Evolutionary conservation across 192 early-diverging fungal genomes (phyloP).

Genomic region (Linderina pennispora): DNA sequence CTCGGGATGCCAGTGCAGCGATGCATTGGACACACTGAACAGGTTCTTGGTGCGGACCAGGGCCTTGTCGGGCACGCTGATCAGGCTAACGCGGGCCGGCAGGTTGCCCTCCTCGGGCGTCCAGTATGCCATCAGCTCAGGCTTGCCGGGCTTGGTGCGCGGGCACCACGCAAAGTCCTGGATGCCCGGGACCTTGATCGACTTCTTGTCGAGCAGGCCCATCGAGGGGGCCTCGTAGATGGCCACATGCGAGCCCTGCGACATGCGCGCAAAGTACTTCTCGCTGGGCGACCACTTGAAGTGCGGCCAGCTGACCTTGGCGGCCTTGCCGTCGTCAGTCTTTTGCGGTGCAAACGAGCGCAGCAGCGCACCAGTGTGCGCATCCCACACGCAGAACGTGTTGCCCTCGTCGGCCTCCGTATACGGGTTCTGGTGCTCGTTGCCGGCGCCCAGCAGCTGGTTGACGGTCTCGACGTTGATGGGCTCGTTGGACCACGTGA

Average conservation of each 20-base stretch:
- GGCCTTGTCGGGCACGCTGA: slow-evolving; percentile 76
- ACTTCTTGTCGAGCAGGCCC: slow-evolving; percentile 92
- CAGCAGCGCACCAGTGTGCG: slow-evolving; percentile 74
- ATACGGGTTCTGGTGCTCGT: slow-evolving; percentile 63
- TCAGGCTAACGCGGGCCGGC: slow-evolving; percentile 92
- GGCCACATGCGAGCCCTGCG: slow-evolving; percentile 64
- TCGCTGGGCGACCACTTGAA: slow-evolving; percentile 97
- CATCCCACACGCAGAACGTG: slow-evolving; percentile 86
- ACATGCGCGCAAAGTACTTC: slow-evolving; percentile 88
- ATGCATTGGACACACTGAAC: slow-evolving; percentile 87
- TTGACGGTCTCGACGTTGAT: slow-evolving; percentile 55
- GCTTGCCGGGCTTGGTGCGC: slow-evolving; percentile 22
- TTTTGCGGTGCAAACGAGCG: slow-evolving; percentile 73
- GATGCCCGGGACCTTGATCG: slow-evolving; percentile 75
- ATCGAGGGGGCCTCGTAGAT: slow-evolving; percentile 94
- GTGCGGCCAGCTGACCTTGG: slow-evolving; percentile 72
- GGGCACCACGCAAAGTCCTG: slow-evolving; percentile 77
- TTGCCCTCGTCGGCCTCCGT: slow-evolving; percentile 65
- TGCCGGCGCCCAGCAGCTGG: slow-evolving; percentile 45
- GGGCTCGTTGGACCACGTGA: slow-evolving; percentile 86
- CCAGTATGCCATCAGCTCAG: slow-evolving; percentile 88
- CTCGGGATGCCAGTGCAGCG: slow-evolving; percentile 85
- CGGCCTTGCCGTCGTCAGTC: slow-evolving; percentile 45
- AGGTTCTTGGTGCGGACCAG: slow-evolving; percentile 95
- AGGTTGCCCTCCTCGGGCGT: slow-evolving; percentile 92